Conservation (phyloP, 257 asterid genomes). For the Euphrasia confusa region DNA sequence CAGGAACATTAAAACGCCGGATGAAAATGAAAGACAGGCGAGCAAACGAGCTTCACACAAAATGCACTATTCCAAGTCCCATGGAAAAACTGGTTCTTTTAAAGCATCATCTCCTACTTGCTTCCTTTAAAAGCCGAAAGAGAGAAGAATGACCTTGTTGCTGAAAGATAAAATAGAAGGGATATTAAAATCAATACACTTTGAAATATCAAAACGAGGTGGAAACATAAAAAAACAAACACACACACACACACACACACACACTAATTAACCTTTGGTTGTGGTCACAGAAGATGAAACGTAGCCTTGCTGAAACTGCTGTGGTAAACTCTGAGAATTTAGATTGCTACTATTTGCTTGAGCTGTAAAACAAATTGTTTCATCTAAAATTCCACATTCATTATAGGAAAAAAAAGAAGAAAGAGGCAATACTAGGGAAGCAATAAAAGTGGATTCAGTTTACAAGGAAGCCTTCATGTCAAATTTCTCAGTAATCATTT, state of each 20-base stretch:
- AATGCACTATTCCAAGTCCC: conserved; percentile 14
- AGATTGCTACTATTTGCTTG: conserved; percentile 48
- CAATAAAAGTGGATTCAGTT: neutral
- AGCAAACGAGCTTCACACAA: conserved; percentile 15
- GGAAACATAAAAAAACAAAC: neutral
- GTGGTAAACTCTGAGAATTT: conserved; percentile 48
- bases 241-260: neutral
- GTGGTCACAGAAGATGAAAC: conserved; percentile 55
- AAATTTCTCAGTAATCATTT: conserved; percentile 9
- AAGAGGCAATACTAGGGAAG: conserved; percentile 9
- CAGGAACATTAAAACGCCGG: conserved; percentile 16
- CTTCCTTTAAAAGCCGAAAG: conserved; percentile 97
- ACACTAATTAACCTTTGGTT: conserved; percentile 52
- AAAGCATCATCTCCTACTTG: conserved; percentile 46
- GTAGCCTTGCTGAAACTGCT: conserved; percentile 62
- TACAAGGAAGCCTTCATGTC: neutral
- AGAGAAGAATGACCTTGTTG: conserved; percentile 93
- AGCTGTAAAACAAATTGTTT: conserved; percentile 39
- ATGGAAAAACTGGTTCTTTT: conserved; percentile 8
- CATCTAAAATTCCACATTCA: conserved; percentile 17
- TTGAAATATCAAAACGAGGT: neutral
- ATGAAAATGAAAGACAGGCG: conserved; percentile 1
- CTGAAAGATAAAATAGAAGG: conserved; percentile 49
- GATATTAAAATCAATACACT: conserved; percentile 18
- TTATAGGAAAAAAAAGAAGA: conserved; percentile 1